Percentiles rank a stretch among this genome's conserved stretches.
phyloP scores from a whole-genome alignment of 108 stramenopile genomes.

The Skeletonema menzelii region DNA sequence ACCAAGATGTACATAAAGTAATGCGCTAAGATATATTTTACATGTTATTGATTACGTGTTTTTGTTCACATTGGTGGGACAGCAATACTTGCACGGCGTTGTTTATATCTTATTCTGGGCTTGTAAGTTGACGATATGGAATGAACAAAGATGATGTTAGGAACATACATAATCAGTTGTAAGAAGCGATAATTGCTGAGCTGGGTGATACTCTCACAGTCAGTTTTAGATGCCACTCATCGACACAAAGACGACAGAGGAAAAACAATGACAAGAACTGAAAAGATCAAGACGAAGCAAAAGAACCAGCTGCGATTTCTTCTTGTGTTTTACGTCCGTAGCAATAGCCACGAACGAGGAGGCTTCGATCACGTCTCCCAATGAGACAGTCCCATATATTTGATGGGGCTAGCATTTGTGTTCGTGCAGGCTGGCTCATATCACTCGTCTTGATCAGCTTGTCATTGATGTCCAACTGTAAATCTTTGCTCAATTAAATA shows the following conservation, averaged over 20 bases:
- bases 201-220: constrained; percentile 28
- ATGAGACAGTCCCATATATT: constrained; percentile 51
- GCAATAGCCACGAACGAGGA: constrained; percentile 6
- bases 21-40: neutral
- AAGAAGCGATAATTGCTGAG: constrained; percentile 48
- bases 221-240: constrained; percentile 48
- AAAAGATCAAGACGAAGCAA: constrained; percentile 10
- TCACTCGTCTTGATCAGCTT: constrained; percentile 13
- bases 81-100: neutral
- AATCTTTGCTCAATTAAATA: constrained; percentile 11
- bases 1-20: no score
- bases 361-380: constrained; percentile 52
- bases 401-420: constrained; percentile 52
- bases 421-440: constrained; percentile 18
- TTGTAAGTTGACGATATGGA: neutral
- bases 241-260: constrained; percentile 12
- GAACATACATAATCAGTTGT: neutral
- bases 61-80: neutral
- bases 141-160: neutral
- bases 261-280: constrained; percentile 17
- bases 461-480: neutral
- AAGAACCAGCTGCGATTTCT: constrained; percentile 16
- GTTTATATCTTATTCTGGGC: neutral
- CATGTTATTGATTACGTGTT: no score
- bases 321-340: constrained; percentile 14